phyloP scores from a whole-genome alignment of 1,139 yeast species.

The Diutina rugosa region DNA sequence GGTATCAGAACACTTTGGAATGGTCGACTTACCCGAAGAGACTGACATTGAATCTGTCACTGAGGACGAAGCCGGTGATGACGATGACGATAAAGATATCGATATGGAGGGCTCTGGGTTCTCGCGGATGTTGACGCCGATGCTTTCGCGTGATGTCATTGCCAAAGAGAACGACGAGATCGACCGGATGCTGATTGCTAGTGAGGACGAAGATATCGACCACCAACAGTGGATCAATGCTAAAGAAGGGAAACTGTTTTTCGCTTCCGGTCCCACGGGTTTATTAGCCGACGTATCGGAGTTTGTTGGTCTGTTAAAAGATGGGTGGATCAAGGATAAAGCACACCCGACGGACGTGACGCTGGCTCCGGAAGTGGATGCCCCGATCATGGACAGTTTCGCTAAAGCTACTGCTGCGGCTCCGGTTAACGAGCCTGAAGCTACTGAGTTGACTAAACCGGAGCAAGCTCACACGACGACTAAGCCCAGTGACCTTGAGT shows the following conservation, averaged over 20 bases:
- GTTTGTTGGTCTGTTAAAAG: constrained; percentile 24
- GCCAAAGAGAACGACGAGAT: constrained; percentile 21
- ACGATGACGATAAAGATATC: constrained; percentile 9
- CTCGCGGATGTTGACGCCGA: constrained; percentile 7
- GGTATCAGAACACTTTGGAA: constrained; percentile 48
- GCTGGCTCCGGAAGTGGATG: not conserved
- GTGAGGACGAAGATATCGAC: constrained; percentile 5
- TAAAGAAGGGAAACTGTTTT: constrained; percentile 33
- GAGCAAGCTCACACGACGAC: too few species aligned
- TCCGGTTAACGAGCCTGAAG: not conserved
- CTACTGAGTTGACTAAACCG: too few species aligned
- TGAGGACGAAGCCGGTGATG: constrained; percentile 2
- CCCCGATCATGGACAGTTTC: not conserved
- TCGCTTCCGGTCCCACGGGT: constrained; percentile 65
- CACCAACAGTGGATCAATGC: constrained; percentile 39
- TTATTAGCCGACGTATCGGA: constrained; percentile 52
- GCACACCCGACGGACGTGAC: not conserved
- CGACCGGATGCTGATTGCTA: constrained; percentile 7
- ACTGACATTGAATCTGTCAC: constrained; percentile 4
- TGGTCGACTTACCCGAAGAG: constrained; percentile 4
- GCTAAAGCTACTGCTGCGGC: not conserved
- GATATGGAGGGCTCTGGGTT: constrained; percentile 7
- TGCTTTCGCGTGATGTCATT: constrained; percentile 24
- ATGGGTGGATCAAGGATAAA: constrained; percentile 19
- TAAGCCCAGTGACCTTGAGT: too few species aligned